phyloP scores from a whole-genome alignment of 2,329 filamentous ascomycete genomes.

The Phialophora chinensis region DNA sequence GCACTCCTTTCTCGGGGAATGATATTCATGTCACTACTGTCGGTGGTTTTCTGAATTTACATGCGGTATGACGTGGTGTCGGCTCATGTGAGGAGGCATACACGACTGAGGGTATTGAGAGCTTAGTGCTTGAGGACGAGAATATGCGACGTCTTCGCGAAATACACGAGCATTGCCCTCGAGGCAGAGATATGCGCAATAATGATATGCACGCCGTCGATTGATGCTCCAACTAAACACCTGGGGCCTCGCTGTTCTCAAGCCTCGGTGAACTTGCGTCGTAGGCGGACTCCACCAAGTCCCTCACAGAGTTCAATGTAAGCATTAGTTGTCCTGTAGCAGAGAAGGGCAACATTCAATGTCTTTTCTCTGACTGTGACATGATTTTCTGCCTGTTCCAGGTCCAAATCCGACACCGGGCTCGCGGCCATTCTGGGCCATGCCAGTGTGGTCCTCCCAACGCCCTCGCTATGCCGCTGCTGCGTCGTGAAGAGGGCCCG shows the following conservation, averaged over 20 bases:
- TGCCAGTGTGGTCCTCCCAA: neutral
- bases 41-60: constrained; percentile 8
- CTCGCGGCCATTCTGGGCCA: neutral
- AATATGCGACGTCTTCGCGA: neutral
- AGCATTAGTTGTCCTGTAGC: neutral
- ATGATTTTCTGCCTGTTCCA: neutral
- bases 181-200: neutral
- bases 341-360: neutral
- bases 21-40: neutral
- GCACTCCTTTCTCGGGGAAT: neutral
- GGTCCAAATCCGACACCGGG: neutral
- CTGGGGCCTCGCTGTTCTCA: neutral
- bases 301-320: neutral
- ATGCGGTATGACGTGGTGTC: neutral
- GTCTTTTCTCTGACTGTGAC: neutral
- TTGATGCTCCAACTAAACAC: neutral
- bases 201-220: neutral
- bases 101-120: neutral
- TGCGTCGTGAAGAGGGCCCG: neutral
- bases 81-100: neutral
- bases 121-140: neutral
- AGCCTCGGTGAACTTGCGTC: neutral
- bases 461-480: constrained; percentile 25
- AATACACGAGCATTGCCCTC: neutral
- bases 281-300: neutral